A percentile compares a stretch with the other conserved stretches of the same genome.
phyloP scores from a whole-genome alignment of 495 filamentous ascomycete genomes.

The Aspergillus homomorphus region DNA sequence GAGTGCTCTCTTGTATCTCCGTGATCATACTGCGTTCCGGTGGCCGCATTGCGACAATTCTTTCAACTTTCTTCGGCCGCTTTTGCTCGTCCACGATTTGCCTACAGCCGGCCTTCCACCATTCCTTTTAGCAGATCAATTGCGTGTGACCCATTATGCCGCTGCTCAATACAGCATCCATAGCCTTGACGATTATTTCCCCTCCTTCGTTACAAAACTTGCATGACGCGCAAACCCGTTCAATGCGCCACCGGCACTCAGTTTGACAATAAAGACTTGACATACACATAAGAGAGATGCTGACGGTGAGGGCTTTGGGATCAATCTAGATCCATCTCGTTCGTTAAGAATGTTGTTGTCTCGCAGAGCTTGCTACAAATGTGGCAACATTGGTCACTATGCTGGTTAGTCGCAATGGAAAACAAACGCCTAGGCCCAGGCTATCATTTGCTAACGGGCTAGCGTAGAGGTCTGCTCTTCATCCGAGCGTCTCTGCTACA shows the following conservation, averaged over 20 bases:
- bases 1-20: conserved; percentile 23
- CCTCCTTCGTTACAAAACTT: background rate
- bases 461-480: conserved; percentile 86
- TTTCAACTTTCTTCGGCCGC: background rate
- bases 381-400: conserved; percentile 98
- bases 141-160: background rate
- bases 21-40: conserved; percentile 9
- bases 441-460: conserved; percentile 23
- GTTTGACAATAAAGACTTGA: background rate
- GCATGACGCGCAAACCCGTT: background rate
- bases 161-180: background rate
- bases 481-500: conserved; percentile 97
- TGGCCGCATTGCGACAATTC: conserved; percentile 7
- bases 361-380: conserved; percentile 99
- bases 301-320: conserved; percentile 17
- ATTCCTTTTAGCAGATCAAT: background rate
- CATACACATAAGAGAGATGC: conserved; percentile 9
- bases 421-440: conserved; percentile 1
- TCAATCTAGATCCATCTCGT: conserved; percentile 8
- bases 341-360: conserved; percentile 82
- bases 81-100: background rate
- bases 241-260: background rate
- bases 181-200: background rate
- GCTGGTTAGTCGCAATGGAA: conserved; percentile 56
- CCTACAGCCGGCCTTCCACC: background rate